phyloP scores from a whole-genome alignment of 2,329 filamentous ascomycete genomes.

The Exserohilum turcica region DNA sequence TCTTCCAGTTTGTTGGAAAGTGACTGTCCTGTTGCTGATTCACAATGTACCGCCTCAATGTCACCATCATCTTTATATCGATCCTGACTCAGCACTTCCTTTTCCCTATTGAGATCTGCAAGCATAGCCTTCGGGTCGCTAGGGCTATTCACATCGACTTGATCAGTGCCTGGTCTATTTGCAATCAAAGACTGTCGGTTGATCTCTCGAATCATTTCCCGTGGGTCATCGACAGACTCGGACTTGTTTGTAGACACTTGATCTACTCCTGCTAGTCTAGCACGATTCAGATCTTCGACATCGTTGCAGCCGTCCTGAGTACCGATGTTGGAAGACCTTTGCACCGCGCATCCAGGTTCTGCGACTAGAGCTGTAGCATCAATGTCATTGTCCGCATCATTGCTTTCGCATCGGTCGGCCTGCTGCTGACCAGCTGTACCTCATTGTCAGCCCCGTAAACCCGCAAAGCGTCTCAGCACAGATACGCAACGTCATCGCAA shows the following conservation, averaged over 20 bases:
- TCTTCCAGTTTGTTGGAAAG: neutral
- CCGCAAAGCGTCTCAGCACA: too few species aligned
- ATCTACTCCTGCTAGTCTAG: neutral
- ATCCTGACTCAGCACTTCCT: neutral
- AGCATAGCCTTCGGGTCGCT: conserved; percentile 1
- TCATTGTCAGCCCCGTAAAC: neutral
- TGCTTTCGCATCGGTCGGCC: too few species aligned
- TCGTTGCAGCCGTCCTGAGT: neutral
- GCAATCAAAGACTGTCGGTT: neutral
- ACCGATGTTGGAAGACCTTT: neutral
- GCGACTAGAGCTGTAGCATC: too few species aligned
- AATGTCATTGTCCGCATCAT: too few species aligned
- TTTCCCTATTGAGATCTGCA: neutral
- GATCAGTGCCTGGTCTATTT: neutral
- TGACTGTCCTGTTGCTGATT: neutral
- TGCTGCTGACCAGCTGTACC: neutral
- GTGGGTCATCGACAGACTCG: neutral
- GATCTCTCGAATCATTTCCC: conserved; percentile 14
- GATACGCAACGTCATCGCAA: too few species aligned
- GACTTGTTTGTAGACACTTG: too few species aligned
- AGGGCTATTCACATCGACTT: neutral
- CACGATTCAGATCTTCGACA: neutral
- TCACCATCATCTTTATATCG: neutral
- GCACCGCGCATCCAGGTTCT: too few species aligned
- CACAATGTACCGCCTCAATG: conserved; percentile 3